These are phyloP conservation scores for Aphanomyces cochlioides DNA, from an alignment of 352 stramenopile genomes.

Conservation along the genomic window DNA sequence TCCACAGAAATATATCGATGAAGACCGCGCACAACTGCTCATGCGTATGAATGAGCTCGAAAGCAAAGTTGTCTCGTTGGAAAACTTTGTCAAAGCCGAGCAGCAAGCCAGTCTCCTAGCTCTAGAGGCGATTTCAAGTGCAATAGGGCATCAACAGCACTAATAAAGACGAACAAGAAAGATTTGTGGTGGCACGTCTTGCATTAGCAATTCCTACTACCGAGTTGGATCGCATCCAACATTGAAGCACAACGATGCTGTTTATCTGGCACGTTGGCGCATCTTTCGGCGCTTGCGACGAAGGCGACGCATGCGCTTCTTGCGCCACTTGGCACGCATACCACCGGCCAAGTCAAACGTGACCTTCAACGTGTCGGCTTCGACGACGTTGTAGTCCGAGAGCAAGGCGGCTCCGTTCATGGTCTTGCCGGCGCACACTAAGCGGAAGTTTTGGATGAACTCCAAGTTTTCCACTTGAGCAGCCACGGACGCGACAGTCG, in stretches of 20 bases:
- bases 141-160: slow-evolving; percentile 34
- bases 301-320: slow-evolving; percentile 98
- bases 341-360: slow-evolving; percentile 88
- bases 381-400: slow-evolving; percentile 87
- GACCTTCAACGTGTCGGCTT: slow-evolving; percentile 91
- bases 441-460: slow-evolving; percentile 92
- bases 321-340: slow-evolving; percentile 97
- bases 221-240: neutral
- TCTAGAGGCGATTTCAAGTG: slow-evolving; percentile 66
- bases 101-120: slow-evolving; percentile 65
- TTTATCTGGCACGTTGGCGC: slow-evolving; percentile 98
- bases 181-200: neutral
- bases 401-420: slow-evolving; percentile 75
- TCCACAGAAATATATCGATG: slow-evolving; percentile 42
- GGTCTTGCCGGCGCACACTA: slow-evolving; percentile 83
- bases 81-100: slow-evolving; percentile 59
- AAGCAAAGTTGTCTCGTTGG: slow-evolving; percentile 46
- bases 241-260: slow-evolving; percentile 10
- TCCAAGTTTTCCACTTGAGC: slow-evolving; percentile 93
- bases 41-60: slow-evolving; percentile 54
- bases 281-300: slow-evolving; percentile 98
- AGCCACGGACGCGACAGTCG: slow-evolving; percentile 90
- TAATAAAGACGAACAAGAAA: neutral
- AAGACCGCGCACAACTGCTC: slow-evolving; percentile 48
- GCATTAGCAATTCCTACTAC: neutral